Percentiles rank a stretch among this genome's conserved stretches.
These are phyloP conservation scores for Phytopythium vexans DNA, from an alignment of 352 stramenopile species.

Conservation along the genomic window DNA sequence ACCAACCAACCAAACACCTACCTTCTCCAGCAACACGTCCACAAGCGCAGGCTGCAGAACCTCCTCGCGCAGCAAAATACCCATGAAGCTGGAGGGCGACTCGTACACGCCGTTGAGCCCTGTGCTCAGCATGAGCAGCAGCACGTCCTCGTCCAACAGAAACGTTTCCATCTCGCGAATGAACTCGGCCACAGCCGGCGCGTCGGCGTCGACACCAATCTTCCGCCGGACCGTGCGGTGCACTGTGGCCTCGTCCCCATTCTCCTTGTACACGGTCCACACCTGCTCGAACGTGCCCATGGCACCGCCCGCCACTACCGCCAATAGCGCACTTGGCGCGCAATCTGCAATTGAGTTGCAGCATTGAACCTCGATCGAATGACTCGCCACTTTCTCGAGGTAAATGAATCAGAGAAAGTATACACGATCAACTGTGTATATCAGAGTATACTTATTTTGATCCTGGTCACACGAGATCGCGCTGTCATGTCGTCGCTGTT, in stretches of 20 bases:
- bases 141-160: conserved; percentile 28
- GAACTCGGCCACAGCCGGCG: conserved; percentile 19
- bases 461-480: not conserved
- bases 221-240: conserved; percentile 26
- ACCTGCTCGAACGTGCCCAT: conserved; percentile 37
- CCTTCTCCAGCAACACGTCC: conserved; percentile 51
- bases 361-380: conserved; percentile 1
- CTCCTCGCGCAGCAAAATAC: conserved; percentile 50
- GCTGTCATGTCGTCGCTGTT: not conserved
- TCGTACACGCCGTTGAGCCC: conserved; percentile 37
- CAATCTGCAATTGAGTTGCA: too few species aligned
- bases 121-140: conserved; percentile 48
- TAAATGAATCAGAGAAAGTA: too few species aligned
- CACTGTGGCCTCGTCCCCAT: conserved; percentile 29
- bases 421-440: too few species aligned
- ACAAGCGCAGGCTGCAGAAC: conserved; percentile 38
- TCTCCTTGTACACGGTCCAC: conserved; percentile 49
- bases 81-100: conserved; percentile 48
- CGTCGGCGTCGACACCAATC: conserved; percentile 19
- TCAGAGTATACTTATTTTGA: too few species aligned
- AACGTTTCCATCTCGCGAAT: conserved; percentile 35
- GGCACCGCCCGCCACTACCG: not conserved
- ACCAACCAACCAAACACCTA: conserved; percentile 3
- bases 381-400: not conserved
- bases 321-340: not conserved